Evolutionary conservation across 1,284 basidiomycete species (phyloP), one percentile per base, ranked within the genome.

Genomic region (Cerrena zonata): DNA sequence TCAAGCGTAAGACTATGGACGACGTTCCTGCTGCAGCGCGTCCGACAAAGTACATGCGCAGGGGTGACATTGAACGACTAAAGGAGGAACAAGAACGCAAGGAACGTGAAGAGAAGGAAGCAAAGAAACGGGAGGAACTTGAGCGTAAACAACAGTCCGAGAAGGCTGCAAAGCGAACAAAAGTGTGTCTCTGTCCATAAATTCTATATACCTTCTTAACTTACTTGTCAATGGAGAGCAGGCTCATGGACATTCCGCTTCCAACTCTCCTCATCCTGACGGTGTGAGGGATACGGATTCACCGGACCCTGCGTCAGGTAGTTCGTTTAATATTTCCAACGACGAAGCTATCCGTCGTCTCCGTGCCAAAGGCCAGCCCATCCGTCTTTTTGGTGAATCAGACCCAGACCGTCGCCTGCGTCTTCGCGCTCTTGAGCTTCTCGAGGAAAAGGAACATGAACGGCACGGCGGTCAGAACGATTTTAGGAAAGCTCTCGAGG

Each of bases 321-420:
- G 49, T 15, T 57, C 65, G 1, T 97, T 94, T 75, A 94, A 93
- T 65, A 89, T 98, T 47, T 92, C 94, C 1, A 91, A 93, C 52
- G 89, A 94, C 53, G 96, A 99, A 64, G 92, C 90, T 23, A 76
- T 94, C 48, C 84, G 89, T 5, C 82, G 96, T 12, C 78, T 99
- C 23, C 85, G 96, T 34, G 75, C 81, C 23, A 95, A 95, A 65
- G 91, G 91, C 23, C 92, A 99, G 65, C 96, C 96, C 2, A 91
- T 99, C 55, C 82, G 93, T 7, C 74, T 99, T 2, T 99, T 99
- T 64, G 96, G 86, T 39, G 96, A 99, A 67, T 83, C 86, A 0
- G 95, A 99, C 72, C 91, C 92, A 69, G 96, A 98, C 45, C 78
- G 95, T 7, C 76, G 94, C 37, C 70, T 98, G 22, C 84, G 96